Percentiles rank a stretch among this genome's conserved stretches.
Evolutionary conservation across 2,329 filamentous ascomycete species (phyloP).

Genomic region (Sclerotinia minor): DNA sequence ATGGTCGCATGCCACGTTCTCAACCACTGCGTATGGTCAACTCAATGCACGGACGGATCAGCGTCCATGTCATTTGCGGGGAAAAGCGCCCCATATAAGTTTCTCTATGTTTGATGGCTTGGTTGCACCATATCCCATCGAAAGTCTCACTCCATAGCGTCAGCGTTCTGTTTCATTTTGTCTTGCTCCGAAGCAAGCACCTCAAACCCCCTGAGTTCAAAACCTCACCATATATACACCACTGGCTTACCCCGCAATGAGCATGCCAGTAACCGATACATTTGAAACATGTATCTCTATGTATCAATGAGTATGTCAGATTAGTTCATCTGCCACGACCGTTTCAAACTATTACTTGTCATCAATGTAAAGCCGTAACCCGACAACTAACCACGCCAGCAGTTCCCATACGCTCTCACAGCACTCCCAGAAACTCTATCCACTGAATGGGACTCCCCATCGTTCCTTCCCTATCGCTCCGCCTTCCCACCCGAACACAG

Average conservation of each 20-base stretch:
- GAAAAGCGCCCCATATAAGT: constrained; percentile 3
- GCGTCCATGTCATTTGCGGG: constrained; percentile 20
- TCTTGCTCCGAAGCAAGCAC: constrained; percentile 3
- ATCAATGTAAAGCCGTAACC: constrained; percentile 7
- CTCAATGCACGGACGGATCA: constrained; percentile 11
- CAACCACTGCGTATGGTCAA: constrained; percentile 10
- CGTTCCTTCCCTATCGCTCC: constrained; percentile 66
- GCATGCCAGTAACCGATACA: constrained; percentile 15
- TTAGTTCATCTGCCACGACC: constrained; percentile 8
- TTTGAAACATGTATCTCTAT: constrained; percentile 6
- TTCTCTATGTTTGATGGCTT: constrained; percentile 19
- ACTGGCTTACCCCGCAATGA: constrained; percentile 21
- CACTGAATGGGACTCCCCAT: constrained; percentile 64
- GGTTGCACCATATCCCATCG: background rate
- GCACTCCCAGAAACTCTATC: constrained; percentile 64
- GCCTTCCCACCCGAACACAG: constrained; percentile 69
- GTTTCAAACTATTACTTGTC: constrained; percentile 2
- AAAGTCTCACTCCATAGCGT: background rate
- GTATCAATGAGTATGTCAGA: constrained; percentile 3
- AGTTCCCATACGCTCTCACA: constrained; percentile 77
- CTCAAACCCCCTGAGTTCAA: background rate
- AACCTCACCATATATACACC: constrained; percentile 11
- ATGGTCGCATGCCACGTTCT: constrained; percentile 22
- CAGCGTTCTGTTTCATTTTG: constrained; percentile 8
- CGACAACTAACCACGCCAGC: constrained; percentile 29